Base-by-base conservation (phyloP, 768 basidiomycete genomes). In the Mrakia hoshinonis region DNA sequence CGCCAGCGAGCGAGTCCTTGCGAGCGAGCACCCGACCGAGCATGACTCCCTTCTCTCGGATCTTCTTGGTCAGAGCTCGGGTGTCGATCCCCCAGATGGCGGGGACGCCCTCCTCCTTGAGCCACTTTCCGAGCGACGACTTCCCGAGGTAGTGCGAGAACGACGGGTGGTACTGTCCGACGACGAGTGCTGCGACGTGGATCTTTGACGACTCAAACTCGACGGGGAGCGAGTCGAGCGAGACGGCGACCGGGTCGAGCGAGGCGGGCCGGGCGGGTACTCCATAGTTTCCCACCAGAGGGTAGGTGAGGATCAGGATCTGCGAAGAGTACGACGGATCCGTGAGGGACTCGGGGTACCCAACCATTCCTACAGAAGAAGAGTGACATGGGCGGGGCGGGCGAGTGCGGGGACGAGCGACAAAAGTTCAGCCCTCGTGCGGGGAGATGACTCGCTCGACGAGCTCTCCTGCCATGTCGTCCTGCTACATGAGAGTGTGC, bases 311-410 rank as follows among this genome's bases (percentile, higher is more conserved):
- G 74, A 99, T 87, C 72, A 99, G 88, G 78, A 99, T 98, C 81
- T 98, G 96, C 46, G 93, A 92, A 79, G 95, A 88, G 81, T 99
- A 99, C 1, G 95, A 98, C 24, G 96, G 96, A 80, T 98, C 96
- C 55, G 96, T 99, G 75, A 98, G 83, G 24, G 95, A 97, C 77
- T 98, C 96, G 47, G 92, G 92, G 81, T 99, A 99, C 38, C 96
- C 96, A 69, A 98, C 93, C 95, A 99, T 98, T 69, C 96, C 96
- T 43, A 7, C 43, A 43, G 7, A 43, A 15, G 15, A 6, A 43
- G 43, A 43, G 43, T 43, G 43, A 43, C 43, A n/a, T 99, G 77
- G 67, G 52, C 31, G 34, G 31, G 5, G 24, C 22, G 29, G 54
- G 12, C 7, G 15, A 66, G 31, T 3, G 47, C 26, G 13, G 48